These are phyloP conservation scores for Reticulascus tulasneorum DNA, from an alignment of 2,329 filamentous ascomycete genomes.

Conservation along the genomic window DNA sequence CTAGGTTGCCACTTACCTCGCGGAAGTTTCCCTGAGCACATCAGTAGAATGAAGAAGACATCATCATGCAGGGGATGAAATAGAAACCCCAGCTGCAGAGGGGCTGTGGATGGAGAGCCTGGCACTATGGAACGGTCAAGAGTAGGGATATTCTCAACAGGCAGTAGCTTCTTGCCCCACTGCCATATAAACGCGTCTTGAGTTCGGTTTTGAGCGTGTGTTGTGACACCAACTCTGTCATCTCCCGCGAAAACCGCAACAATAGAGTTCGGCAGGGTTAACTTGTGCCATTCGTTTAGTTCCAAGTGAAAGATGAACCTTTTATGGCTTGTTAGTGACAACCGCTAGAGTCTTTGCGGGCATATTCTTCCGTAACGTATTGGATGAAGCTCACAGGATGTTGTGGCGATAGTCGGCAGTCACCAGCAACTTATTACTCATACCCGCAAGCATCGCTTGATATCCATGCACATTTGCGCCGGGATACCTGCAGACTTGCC, in stretches of 20 bases:
- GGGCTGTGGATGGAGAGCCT: not conserved
- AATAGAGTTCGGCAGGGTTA: not conserved
- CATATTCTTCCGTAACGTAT: too few species aligned
- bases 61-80: slow-evolving; percentile 3
- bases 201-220: not conserved
- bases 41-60: not conserved
- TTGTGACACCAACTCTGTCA: not conserved
- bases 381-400: not conserved
- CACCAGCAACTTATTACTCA: slow-evolving; percentile 1
- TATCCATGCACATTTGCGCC: too few species aligned
- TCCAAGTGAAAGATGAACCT: slow-evolving; percentile 6
- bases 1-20: too few species aligned
- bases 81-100: not conserved
- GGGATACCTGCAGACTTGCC: not conserved
- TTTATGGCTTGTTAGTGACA: not conserved
- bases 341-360: too few species aligned
- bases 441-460: too few species aligned
- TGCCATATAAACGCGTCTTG: not conserved
- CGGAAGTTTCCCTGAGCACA: too few species aligned
- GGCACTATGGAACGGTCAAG: not conserved
- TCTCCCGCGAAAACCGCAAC: not conserved
- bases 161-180: slow-evolving; percentile 1
- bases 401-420: not conserved
- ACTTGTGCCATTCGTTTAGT: not conserved
- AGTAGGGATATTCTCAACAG: not conserved